Conservation (phyloP, 768 basidiomycete species). For the Rhizopogon rudus region DNA sequence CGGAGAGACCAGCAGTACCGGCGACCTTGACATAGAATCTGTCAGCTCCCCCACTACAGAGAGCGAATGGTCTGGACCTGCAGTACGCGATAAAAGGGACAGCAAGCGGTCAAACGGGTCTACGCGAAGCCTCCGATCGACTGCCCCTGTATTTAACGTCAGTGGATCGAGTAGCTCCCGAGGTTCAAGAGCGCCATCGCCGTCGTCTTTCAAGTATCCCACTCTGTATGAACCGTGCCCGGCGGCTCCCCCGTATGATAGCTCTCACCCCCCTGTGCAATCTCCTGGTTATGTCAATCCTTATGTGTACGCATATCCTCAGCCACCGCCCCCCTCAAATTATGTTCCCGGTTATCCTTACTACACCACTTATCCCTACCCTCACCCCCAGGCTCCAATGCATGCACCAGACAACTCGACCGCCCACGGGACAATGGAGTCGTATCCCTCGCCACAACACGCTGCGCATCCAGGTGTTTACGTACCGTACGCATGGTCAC, state of each 20-base stretch:
- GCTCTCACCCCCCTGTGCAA: slow-evolving; percentile 27
- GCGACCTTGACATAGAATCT: slow-evolving; percentile 58
- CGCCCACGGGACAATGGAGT: slow-evolving; percentile 23
- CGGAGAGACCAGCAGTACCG: slow-evolving; percentile 56
- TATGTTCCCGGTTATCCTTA: slow-evolving; percentile 38
- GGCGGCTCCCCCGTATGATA: slow-evolving; percentile 22
- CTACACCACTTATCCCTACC: slow-evolving; percentile 47
- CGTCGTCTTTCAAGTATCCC: slow-evolving; percentile 66
- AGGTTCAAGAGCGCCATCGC: slow-evolving; percentile 69
- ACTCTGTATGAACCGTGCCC: slow-evolving; percentile 61
- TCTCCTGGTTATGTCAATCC: slow-evolving; percentile 25
- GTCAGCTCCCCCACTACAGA: slow-evolving; percentile 72
- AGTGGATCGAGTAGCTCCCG: slow-evolving; percentile 61
- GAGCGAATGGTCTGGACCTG: slow-evolving; percentile 72
- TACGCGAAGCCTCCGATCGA: slow-evolving; percentile 54
- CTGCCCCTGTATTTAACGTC: slow-evolving; percentile 41
- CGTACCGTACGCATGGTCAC: slow-evolving; percentile 26
- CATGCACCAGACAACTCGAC: slow-evolving; percentile 33
- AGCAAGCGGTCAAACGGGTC: slow-evolving; percentile 49
- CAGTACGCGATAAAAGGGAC: slow-evolving; percentile 53
- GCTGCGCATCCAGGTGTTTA: slow-evolving; percentile 27
- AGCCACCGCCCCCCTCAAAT: slow-evolving; percentile 29
- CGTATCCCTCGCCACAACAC: slow-evolving; percentile 27
- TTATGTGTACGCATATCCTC: slow-evolving; percentile 39
- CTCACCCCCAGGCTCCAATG: slow-evolving; percentile 36